Conservation (phyloP, 2,329 filamentous ascomycete species). For the Pseudocercospora crystallina region DNA sequence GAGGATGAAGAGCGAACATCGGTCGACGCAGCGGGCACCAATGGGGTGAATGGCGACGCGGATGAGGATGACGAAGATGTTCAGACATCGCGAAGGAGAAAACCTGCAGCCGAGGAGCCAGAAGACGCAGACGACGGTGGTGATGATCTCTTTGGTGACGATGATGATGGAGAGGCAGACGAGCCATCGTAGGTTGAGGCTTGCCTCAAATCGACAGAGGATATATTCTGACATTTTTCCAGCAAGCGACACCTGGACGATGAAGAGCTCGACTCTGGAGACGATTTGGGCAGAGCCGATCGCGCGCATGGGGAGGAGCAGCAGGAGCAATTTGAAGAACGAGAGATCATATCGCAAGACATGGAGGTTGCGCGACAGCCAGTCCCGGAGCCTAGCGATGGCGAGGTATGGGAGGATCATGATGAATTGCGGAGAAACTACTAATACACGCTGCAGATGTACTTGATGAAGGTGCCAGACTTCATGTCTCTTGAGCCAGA, state of each 20-base stretch:
- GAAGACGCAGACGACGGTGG: constrained; percentile 37
- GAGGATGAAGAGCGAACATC: constrained; percentile 25
- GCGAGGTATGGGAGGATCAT: constrained; percentile 55
- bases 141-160: constrained; percentile 51
- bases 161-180: constrained; percentile 27
- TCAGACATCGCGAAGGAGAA: constrained; percentile 19
- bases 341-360: constrained; percentile 57
- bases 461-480: constrained; percentile 68
- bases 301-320: constrained; percentile 54
- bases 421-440: neutral
- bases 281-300: constrained; percentile 64
- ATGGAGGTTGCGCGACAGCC: constrained; percentile 67
- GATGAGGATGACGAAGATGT: constrained; percentile 26
- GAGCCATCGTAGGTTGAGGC: constrained; percentile 27
- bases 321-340: constrained; percentile 43
- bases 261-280: constrained; percentile 62
- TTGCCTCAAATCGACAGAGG: too few relatives aligned
- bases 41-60: constrained; percentile 16
- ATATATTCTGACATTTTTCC: neutral
- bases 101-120: constrained; percentile 22
- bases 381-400: constrained; percentile 68
- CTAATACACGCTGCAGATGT: constrained; percentile 52
- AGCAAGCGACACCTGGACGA: constrained; percentile 51
- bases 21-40: constrained; percentile 5
- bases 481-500: constrained; percentile 71